These are phyloP conservation scores for Colletotrichum aenigma DNA, from an alignment of 2,329 filamentous ascomycete species.

Conservation along the genomic window DNA sequence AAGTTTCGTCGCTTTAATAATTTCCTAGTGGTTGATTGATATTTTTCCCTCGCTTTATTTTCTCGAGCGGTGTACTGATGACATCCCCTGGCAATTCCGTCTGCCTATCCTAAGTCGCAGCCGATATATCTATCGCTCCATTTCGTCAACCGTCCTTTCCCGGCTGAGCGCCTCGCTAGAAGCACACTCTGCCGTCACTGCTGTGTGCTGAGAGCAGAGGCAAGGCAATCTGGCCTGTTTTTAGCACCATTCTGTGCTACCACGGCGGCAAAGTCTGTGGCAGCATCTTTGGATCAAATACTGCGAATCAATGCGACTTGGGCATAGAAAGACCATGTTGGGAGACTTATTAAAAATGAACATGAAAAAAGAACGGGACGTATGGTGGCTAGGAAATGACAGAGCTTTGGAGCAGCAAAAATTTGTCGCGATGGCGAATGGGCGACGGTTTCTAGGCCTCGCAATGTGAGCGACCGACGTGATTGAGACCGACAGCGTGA, in stretches of 20 bases:
- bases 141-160: background rate
- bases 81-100: background rate
- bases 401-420: background rate
- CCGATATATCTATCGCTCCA: background rate
- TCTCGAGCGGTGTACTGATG: background rate
- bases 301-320: too few relatives aligned
- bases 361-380: background rate
- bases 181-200: background rate
- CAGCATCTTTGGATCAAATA: too few relatives aligned
- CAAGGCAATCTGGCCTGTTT: too few relatives aligned
- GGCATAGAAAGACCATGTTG: background rate
- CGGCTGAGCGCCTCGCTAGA: background rate
- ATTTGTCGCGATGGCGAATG: background rate
- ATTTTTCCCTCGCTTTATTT: background rate
- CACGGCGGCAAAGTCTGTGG: too few relatives aligned
- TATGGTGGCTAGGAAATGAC: background rate
- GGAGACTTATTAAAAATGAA: background rate
- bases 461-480: too few relatives aligned
- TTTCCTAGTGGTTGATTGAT: too few relatives aligned
- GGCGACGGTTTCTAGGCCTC: too few relatives aligned
- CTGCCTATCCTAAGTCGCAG: background rate
- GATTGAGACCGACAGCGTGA: background rate
- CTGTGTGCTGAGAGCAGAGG: background rate
- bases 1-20: too few relatives aligned
- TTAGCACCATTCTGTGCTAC: too few relatives aligned